A percentile compares a stretch with the other conserved stretches of the same genome.
Conservation (phyloP, 2,329 filamentous ascomycete species). For the Lithohypha guttulata region DNA sequence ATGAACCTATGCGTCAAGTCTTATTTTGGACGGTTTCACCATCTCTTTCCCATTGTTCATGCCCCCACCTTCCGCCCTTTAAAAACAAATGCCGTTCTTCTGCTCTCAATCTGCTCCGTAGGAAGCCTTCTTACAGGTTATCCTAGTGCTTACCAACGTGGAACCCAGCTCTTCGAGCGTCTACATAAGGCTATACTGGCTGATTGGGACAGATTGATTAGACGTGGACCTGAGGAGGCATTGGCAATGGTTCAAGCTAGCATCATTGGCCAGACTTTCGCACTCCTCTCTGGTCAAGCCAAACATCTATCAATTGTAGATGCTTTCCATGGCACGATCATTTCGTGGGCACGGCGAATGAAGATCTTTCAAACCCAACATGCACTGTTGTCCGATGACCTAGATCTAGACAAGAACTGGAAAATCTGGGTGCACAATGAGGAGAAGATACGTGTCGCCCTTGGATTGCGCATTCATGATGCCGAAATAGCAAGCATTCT, state of each 20-base stretch:
- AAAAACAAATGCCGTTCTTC: slow-evolving; percentile 23
- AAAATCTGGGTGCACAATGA: slow-evolving; percentile 23
- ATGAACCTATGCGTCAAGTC: slow-evolving; percentile 18
- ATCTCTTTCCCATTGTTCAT: slow-evolving; percentile 18
- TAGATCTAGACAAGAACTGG: slow-evolving; percentile 20
- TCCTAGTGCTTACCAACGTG: slow-evolving; percentile 23
- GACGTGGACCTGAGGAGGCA: slow-evolving; percentile 16
- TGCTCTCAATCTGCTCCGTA: slow-evolving; percentile 30
- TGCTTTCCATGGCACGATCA: slow-evolving; percentile 25
- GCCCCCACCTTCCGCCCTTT: slow-evolving; percentile 19
- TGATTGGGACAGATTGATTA: slow-evolving; percentile 23
- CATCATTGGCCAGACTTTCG: slow-evolving; percentile 20
- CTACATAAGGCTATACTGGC: slow-evolving; percentile 26
- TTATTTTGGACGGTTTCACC: slow-evolving; percentile 18
- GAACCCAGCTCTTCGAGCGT: slow-evolving; percentile 24
- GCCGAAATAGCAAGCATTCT: slow-evolving; percentile 20
- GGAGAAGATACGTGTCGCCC: slow-evolving; percentile 23
- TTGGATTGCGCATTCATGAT: slow-evolving; percentile 20
- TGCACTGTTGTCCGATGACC: slow-evolving; percentile 14
- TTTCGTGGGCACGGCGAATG: slow-evolving; percentile 24
- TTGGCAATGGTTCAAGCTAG: slow-evolving; percentile 19
- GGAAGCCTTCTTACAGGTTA: slow-evolving; percentile 30
- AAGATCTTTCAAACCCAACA: slow-evolving; percentile 18
- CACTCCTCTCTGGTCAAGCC: slow-evolving; percentile 23
- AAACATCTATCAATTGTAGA: slow-evolving; percentile 24